phyloP scores from a whole-genome alignment of 495 filamentous ascomycete genomes.

The Penicillium flavigenum region DNA sequence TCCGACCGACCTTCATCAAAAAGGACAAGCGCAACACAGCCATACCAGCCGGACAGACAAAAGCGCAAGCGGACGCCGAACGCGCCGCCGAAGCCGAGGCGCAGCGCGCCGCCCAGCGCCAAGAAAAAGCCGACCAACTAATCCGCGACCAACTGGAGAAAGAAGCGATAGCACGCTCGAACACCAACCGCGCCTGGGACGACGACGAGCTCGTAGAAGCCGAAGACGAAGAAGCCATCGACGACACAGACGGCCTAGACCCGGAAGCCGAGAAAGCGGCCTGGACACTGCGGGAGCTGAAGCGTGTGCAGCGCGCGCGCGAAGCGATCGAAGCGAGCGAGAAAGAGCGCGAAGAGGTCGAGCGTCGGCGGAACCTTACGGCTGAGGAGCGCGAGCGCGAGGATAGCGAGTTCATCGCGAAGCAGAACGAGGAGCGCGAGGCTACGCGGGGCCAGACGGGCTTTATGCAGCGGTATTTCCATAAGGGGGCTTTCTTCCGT shows the following conservation, averaged over 20 bases:
- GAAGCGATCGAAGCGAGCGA: conserved; percentile 81
- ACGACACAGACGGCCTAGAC: conserved; percentile 83
- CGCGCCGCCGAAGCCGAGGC: conserved; percentile 57
- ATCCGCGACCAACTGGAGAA: conserved; percentile 87
- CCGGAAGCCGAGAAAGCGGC: conserved; percentile 86
- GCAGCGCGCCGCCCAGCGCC: conserved; percentile 46
- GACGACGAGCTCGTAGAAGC: conserved; percentile 68
- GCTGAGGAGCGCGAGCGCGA: conserved; percentile 84
- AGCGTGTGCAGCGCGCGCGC: conserved; percentile 80
- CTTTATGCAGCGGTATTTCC: conserved; percentile 95
- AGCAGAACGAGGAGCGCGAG: conserved; percentile 80
- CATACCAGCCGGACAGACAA: conserved; percentile 7
- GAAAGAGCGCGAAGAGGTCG: conserved; percentile 84
- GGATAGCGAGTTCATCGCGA: conserved; percentile 72
- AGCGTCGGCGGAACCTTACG: conserved; percentile 82
- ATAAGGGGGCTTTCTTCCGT: conserved; percentile 94
- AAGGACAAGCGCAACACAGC: conserved; percentile 65
- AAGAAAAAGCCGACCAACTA: conserved; percentile 69
- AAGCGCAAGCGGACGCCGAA: conserved; percentile 39
- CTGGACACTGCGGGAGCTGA: conserved; percentile 91
- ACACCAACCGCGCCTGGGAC: conserved; percentile 81
- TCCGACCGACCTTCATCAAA: conserved; percentile 89
- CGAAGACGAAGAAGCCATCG: conserved; percentile 65
- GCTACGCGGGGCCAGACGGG: conserved; percentile 79
- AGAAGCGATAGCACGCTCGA: conserved; percentile 69